Percentiles rank a stretch among this genome's conserved stretches.
phyloP scores from a whole-genome alignment of 345 rosid genomes.

The Eucalyptus cloeziana region DNA sequence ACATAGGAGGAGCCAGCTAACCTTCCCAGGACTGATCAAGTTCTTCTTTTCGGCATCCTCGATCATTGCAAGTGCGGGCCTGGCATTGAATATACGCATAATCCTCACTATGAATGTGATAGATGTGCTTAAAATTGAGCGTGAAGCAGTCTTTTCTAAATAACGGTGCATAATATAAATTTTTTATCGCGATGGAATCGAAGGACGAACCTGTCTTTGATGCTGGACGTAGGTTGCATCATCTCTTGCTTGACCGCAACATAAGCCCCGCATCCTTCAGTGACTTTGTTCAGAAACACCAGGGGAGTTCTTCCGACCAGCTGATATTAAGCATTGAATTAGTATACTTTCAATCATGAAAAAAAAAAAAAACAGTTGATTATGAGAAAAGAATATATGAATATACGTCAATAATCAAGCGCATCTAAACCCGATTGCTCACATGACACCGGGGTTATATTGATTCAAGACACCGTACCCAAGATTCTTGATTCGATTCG shows the following conservation, averaged over 20 bases:
- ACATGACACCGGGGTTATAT: not conserved
- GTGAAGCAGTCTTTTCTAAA: not conserved
- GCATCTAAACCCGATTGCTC: not conserved
- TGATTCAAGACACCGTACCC: not conserved
- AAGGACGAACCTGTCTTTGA: constrained; percentile 71
- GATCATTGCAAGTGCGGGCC: constrained; percentile 89
- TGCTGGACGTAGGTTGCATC: constrained; percentile 86
- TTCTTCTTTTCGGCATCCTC: constrained; percentile 67
- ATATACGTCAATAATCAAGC: not conserved
- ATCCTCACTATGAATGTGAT: not conserved
- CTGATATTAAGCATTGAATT: constrained; percentile 12
- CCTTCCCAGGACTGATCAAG: constrained; percentile 77
- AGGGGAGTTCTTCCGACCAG: constrained; percentile 77
- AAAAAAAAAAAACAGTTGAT: not conserved
- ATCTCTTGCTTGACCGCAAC: constrained; percentile 89
- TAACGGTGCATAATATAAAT: not conserved
- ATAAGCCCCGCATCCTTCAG: constrained; percentile 88
- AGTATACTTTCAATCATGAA: not conserved
- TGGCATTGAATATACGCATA: constrained; percentile 1
- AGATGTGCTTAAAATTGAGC: not conserved
- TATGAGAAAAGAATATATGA: not conserved
- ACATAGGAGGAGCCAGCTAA: not conserved
- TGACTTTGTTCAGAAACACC: constrained; percentile 72
- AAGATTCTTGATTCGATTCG: not conserved
- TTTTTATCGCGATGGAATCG: not conserved